Evolutionary conservation across 2,329 filamentous ascomycete genomes (phyloP), one percentile per base, ranked within the genome.

Genomic region (Beauveria scarabaeidicola): DNA sequence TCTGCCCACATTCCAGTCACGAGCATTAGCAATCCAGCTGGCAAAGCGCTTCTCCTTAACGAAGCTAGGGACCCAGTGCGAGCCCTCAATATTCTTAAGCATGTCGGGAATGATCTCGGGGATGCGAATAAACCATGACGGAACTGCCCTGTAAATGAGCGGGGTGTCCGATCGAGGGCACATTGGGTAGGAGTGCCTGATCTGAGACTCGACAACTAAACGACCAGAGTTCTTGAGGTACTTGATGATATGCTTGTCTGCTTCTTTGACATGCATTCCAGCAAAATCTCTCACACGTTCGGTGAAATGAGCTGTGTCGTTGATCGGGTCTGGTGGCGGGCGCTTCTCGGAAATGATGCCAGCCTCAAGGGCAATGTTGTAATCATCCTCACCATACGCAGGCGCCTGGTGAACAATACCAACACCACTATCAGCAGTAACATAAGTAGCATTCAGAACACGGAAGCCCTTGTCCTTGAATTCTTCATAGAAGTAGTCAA

Each of bases 321-420:
- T 88, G n/a, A 97, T 87, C 1, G 93, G 93, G 69, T 95, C 93
- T 1, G 92, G 91, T n/a, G 93, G 91, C 40, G 85, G 79, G 58
- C 90, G 85, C 61, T 84, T 82, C 65, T 91, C 88, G 63, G 75
- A 88, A 69, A 97, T 88, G 66, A 96, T 82, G 46, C 91, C 92
- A 50, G 84, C 79, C 60, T 87, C 85, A 62, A 91, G 73, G 9
- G 89, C 90, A 61, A 94, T 85, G 65, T 87, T 87, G 78, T 96
- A 97, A 86, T 97, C 93, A 64, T 97, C 93, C 75, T 97, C 90
- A 82, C 93, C 93, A 69, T 93, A 97, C 1, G 91, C 91, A 2
- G 93, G 93, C 5, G 93, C 83, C 73, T 97, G 91, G 73, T 97
- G 93, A 48, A 97, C 93, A 63, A 97, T 88, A 69, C 93, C 93